A percentile compares a stretch with the other conserved stretches of the same genome.
phyloP scores from a whole-genome alignment of 2,329 filamentous ascomycete species.

The Aaosphaeria arxii region DNA sequence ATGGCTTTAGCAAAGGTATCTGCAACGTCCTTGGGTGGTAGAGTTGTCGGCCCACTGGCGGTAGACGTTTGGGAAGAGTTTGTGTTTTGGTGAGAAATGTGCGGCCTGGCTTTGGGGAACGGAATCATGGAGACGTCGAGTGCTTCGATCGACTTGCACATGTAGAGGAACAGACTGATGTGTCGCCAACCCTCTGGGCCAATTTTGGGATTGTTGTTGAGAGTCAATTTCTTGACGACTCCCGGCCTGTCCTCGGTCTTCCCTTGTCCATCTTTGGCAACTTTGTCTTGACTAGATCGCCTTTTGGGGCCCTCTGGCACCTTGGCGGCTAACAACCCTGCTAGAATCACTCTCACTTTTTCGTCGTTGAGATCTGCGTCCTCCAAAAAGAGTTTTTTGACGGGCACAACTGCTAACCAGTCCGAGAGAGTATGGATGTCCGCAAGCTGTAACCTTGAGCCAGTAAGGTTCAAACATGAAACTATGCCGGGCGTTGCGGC shows the following conservation, averaged over 20 bases:
- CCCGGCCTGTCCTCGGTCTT: slow-evolving; percentile 56
- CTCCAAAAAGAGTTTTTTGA: slow-evolving; percentile 81
- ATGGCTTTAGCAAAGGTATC: slow-evolving; percentile 72
- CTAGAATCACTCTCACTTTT: slow-evolving; percentile 79
- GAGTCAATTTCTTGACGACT: slow-evolving; percentile 78
- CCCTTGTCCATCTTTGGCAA: slow-evolving; percentile 3
- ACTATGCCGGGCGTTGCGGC: slow-evolving; percentile 71
- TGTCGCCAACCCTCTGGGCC: slow-evolving; percentile 87
- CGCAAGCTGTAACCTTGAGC: slow-evolving; percentile 76
- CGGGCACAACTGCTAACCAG: slow-evolving; percentile 88
- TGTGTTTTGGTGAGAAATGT: slow-evolving; percentile 12
- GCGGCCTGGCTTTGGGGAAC: slow-evolving; percentile 47
- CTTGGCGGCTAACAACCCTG: slow-evolving; percentile 79
- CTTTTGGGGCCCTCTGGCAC: slow-evolving; percentile 56
- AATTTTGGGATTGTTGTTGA: slow-evolving; percentile 87
- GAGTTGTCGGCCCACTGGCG: slow-evolving; percentile 5
- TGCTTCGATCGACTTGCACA: slow-evolving; percentile 81
- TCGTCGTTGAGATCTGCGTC: slow-evolving; percentile 86
- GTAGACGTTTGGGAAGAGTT: slow-evolving; percentile 6
- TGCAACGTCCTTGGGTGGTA: slow-evolving; percentile 52
- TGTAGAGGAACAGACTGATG: slow-evolving; percentile 83
- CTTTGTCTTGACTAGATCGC: slow-evolving; percentile 4
- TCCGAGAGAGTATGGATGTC: slow-evolving; percentile 88
- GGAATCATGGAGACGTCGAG: slow-evolving; percentile 83
- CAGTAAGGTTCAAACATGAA: slow-evolving; percentile 76